Percentiles rank a stretch among this genome's conserved stretches.
Evolutionary conservation across 306 rosid species (phyloP).

Genomic region (Corylus americana): DNA sequence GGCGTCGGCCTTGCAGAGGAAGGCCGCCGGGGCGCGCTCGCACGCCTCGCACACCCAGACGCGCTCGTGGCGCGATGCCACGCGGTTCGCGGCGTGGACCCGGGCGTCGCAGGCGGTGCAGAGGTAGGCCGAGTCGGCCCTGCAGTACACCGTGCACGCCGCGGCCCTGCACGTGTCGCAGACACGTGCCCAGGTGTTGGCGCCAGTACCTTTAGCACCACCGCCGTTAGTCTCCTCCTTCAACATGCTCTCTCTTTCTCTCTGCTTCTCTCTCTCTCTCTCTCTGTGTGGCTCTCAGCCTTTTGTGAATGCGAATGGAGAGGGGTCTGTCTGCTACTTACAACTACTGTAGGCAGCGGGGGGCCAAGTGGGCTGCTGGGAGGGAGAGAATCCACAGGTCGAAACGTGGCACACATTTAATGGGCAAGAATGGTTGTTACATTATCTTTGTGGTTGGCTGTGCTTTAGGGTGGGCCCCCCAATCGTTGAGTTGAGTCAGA

Average conservation of each 20-base stretch:
- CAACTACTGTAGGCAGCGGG: no score
- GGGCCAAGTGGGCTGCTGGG: background rate
- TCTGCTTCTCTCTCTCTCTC: background rate
- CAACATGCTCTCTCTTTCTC: slow-evolving; percentile 30
- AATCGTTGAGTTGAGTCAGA: slow-evolving; percentile 7
- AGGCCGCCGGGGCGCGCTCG: slow-evolving; percentile 80
- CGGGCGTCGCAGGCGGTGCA: slow-evolving; percentile 64
- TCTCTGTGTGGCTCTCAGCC: background rate
- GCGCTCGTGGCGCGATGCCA: slow-evolving; percentile 74
- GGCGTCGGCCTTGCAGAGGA: slow-evolving; percentile 83
- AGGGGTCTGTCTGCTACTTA: background rate
- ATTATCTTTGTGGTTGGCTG: slow-evolving; percentile 69
- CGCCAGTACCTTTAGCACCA: slow-evolving; percentile 2
- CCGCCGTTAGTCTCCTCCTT: slow-evolving; percentile 27
- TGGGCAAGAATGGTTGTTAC: slow-evolving; percentile 45
- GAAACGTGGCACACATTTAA: slow-evolving; percentile 58
- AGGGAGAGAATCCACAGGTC: slow-evolving; percentile 43
- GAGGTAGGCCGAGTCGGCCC: slow-evolving; percentile 60
- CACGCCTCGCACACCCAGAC: slow-evolving; percentile 90
- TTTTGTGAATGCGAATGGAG: background rate
- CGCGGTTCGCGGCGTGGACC: slow-evolving; percentile 52
- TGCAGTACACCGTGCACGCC: slow-evolving; percentile 58
- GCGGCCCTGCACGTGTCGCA: slow-evolving; percentile 71
- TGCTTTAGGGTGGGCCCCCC: slow-evolving; percentile 29
- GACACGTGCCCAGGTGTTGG: slow-evolving; percentile 49